Evolutionary conservation across 2,329 filamentous ascomycete genomes (phyloP).

Genomic region (Fusarium brachygibbosum): DNA sequence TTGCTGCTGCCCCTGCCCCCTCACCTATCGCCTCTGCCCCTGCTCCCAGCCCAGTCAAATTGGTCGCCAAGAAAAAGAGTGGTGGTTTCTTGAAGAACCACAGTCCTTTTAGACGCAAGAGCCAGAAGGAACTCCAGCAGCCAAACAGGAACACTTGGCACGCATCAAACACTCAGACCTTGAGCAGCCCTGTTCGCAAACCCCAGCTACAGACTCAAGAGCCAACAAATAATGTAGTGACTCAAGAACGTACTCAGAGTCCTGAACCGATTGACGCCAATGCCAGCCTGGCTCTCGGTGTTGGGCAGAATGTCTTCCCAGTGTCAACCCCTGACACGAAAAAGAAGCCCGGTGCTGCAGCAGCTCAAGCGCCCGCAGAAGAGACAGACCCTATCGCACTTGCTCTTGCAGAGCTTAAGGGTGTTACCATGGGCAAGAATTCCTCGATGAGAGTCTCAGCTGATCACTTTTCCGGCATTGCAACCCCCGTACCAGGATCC

Average conservation of each 20-base stretch:
- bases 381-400: slow-evolving; percentile 90
- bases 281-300: slow-evolving; percentile 91
- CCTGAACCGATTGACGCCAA: slow-evolving; percentile 92
- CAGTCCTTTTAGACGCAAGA: slow-evolving; percentile 93
- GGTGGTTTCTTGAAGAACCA: slow-evolving; percentile 94
- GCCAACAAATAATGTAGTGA: slow-evolving; percentile 52
- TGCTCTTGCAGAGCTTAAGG: slow-evolving; percentile 92
- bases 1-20: neutral
- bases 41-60: slow-evolving; percentile 69
- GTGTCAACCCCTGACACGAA: slow-evolving; percentile 83
- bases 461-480: slow-evolving; percentile 93
- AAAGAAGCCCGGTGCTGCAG: slow-evolving; percentile 46
- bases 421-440: slow-evolving; percentile 81
- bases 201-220: slow-evolving; percentile 58
- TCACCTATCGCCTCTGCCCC: neutral
- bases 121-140: slow-evolving; percentile 76
- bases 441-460: slow-evolving; percentile 89
- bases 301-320: slow-evolving; percentile 96
- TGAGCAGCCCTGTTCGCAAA: slow-evolving; percentile 54
- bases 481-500: slow-evolving; percentile 77
- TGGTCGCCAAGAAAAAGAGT: slow-evolving; percentile 78
- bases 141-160: slow-evolving; percentile 73
- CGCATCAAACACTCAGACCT: slow-evolving; percentile 51
- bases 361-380: slow-evolving; percentile 61
- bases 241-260: slow-evolving; percentile 67